Evolutionary conservation across 305 asterid genomes (phyloP).

Genomic region (Fraxinus ornus): DNA sequence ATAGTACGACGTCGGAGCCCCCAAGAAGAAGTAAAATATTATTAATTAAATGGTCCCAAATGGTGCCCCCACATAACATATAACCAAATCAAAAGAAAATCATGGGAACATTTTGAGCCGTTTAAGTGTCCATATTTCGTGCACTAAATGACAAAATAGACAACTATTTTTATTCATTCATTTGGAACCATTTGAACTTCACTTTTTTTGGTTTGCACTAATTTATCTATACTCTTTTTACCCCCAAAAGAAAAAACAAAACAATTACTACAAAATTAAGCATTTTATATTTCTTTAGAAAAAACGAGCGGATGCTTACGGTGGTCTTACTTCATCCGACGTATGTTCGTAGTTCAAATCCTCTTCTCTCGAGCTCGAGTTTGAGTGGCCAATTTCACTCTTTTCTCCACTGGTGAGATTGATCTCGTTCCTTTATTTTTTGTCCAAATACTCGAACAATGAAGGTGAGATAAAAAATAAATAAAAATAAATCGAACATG

Average conservation of each 20-base stretch:
- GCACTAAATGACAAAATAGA: not conserved
- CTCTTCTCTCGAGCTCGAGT: not conserved
- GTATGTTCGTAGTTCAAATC: not conserved
- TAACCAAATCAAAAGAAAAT: conserved; percentile 11
- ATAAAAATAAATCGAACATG: not conserved
- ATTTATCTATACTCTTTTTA: not conserved
- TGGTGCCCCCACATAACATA: not conserved
- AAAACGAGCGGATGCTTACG: not conserved
- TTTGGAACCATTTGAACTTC: conserved; percentile 11
- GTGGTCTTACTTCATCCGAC: not conserved
- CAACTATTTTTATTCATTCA: conserved; percentile 15
- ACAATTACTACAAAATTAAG: not conserved
- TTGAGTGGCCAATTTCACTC: too few relatives aligned
- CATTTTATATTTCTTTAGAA: not conserved
- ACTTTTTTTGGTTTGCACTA: not conserved
- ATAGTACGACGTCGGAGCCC: conserved; percentile 8
- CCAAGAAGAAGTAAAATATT: conserved; percentile 16
- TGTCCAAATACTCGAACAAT: not conserved
- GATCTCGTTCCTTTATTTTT: not conserved
- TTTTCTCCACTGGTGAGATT: not conserved
- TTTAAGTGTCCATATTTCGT: not conserved
- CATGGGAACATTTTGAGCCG: conserved; percentile 8
- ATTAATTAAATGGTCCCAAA: not conserved
- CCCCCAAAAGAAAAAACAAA: not conserved
- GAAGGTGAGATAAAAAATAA: not conserved